phyloP scores from a whole-genome alignment of 345 rosid species.

The Murraya koenigii region DNA sequence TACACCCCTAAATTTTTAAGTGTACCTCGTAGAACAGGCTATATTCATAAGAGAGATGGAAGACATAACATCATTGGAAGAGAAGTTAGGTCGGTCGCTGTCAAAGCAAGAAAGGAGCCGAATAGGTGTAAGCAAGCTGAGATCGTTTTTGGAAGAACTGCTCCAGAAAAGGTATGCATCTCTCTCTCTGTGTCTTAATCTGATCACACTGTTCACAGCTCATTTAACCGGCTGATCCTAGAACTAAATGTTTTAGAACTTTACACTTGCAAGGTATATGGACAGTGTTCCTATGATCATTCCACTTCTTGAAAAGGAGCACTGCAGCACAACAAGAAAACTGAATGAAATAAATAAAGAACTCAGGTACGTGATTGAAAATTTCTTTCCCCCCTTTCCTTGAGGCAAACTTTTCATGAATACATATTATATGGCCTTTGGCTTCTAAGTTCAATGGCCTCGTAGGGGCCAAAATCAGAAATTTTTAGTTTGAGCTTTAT shows the following conservation, averaged over 20 bases:
- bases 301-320: conserved; percentile 91
- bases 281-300: conserved; percentile 84
- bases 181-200: background rate
- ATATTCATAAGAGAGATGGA: conserved; percentile 67
- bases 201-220: background rate
- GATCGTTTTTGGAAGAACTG: conserved; percentile 79
- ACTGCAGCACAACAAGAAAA: conserved; percentile 55
- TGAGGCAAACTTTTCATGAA: conserved; percentile 12
- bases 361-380: conserved; percentile 58
- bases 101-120: conserved; percentile 73
- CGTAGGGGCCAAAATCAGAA: background rate
- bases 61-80: conserved; percentile 66
- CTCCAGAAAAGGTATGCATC: conserved; percentile 68
- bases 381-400: background rate
- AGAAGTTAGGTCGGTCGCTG: conserved; percentile 77
- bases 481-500: background rate
- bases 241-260: conserved; percentile 18
- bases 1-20: background rate
- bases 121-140: conserved; percentile 87
- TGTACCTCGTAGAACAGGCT: conserved; percentile 41
- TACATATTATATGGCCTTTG: background rate
- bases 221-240: conserved; percentile 5
- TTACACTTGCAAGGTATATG: conserved; percentile 61
- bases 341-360: conserved; percentile 75
- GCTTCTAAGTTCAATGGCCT: background rate